phyloP scores from a whole-genome alignment of 768 basidiomycete species.

The Melanogaster broomeanus region DNA sequence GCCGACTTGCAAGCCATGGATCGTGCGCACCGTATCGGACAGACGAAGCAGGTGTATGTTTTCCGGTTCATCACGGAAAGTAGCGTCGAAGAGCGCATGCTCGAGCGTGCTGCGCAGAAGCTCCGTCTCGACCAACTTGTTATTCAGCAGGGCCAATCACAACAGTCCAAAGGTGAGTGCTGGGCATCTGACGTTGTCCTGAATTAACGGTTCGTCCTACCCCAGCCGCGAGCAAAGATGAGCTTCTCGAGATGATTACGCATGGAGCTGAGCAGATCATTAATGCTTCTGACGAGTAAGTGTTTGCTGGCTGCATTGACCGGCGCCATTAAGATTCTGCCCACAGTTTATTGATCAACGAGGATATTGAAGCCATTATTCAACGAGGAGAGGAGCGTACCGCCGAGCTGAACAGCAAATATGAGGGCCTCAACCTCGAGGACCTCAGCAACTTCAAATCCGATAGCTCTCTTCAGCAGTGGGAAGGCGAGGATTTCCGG shows the following conservation, averaged over 20 bases:
- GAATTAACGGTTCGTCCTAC: conserved; percentile 1
- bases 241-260: conserved; percentile 96
- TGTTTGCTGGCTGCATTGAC: not conserved
- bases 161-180: conserved; percentile 71
- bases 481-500: conserved; percentile 95
- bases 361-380: conserved; percentile 95
- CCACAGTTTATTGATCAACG: conserved; percentile 70
- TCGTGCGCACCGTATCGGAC: conserved; percentile 93
- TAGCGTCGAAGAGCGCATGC: conserved; percentile 93
- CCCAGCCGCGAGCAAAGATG: conserved; percentile 93
- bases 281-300: conserved; percentile 73
- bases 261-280: conserved; percentile 98
- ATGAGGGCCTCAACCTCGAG: conserved; percentile 89
- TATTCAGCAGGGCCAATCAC: conserved; percentile 92
- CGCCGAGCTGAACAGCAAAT: conserved; percentile 84
- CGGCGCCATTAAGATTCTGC: not conserved
- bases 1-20: conserved; percentile 99
- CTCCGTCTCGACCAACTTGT: conserved; percentile 93
- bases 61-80: conserved; percentile 97
- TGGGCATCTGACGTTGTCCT: not conserved
- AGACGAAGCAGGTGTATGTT: conserved; percentile 97
- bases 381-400: conserved; percentile 89
- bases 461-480: conserved; percentile 86
- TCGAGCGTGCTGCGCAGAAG: conserved; percentile 95
- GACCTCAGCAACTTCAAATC: conserved; percentile 97